Conservation (phyloP, 768 basidiomycete species). For the Naganishia randhawae region DNA sequence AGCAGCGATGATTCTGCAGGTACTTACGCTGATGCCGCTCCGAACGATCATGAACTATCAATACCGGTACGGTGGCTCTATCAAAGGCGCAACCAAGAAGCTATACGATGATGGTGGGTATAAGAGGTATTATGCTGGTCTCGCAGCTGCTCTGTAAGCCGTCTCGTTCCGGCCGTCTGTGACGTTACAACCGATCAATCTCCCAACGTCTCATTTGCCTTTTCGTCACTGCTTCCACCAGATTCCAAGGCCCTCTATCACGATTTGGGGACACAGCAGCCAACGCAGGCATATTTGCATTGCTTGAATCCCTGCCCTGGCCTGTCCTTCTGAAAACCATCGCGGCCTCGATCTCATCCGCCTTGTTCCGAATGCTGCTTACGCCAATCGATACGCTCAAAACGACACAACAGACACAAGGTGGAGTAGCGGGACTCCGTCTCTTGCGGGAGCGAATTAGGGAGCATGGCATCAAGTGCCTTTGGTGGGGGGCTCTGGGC, state of each 20-base stretch:
- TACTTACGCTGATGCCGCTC: conserved; percentile 86
- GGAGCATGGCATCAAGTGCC: conserved; percentile 67
- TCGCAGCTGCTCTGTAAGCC: conserved; percentile 78
- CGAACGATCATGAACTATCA: conserved; percentile 98
- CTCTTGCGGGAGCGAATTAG: conserved; percentile 68
- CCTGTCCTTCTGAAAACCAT: conserved; percentile 72
- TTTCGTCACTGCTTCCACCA: conserved; percentile 21
- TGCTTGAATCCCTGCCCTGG: conserved; percentile 66
- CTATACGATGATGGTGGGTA: conserved; percentile 76
- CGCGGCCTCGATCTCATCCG: conserved; percentile 73
- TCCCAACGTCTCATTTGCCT: too few species aligned
- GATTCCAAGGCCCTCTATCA: conserved; percentile 52
- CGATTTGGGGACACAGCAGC: conserved; percentile 94
- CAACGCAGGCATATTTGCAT: conserved; percentile 83
- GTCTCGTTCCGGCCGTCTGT: conserved; percentile 36
- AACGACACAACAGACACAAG: conserved; percentile 92
- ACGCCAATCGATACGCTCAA: conserved; percentile 92
- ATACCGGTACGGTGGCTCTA: conserved; percentile 74
- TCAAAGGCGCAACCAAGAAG: conserved; percentile 62
- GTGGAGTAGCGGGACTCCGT: conserved; percentile 60
- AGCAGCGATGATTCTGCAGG: conserved; percentile 88
- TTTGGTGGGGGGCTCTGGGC: conserved; percentile 89
- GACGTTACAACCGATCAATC: neutral
- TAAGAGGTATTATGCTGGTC: conserved; percentile 81
- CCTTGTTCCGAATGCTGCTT: conserved; percentile 81